Evolutionary conservation across 164 flowering plant species (phyloP).

Genomic region (Vitis vinifera): ASM3070453v1 NC_081817.1:1290501-1291000

Average conservation of each 20-base stretch:
- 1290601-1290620: no score
- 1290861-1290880: conserved; percentile 82
- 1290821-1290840: conserved; percentile 67
- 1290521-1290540: not conserved
- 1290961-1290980: conserved; percentile 93
- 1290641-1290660: no score
- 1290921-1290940: conserved; percentile 83
- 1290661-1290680: no score
- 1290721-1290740: no score
- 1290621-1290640: no score
- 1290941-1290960: conserved; percentile 88
- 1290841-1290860: conserved; percentile 61
- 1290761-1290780: no score
- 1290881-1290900: conserved; percentile 52
- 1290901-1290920: conserved; percentile 80
- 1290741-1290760: no score
- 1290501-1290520: conserved; percentile 8
- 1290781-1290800: not conserved
- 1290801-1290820: conserved; percentile 90
- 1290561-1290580: not conserved
- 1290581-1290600: no score
- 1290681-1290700: no score
- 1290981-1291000: conserved; percentile 70
- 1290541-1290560: no score
- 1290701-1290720: no score